These are phyloP conservation scores for Eleusine coracana DNA, from an alignment of 176 grass and related monocot species.

Conservation along the genomic window DNA sequence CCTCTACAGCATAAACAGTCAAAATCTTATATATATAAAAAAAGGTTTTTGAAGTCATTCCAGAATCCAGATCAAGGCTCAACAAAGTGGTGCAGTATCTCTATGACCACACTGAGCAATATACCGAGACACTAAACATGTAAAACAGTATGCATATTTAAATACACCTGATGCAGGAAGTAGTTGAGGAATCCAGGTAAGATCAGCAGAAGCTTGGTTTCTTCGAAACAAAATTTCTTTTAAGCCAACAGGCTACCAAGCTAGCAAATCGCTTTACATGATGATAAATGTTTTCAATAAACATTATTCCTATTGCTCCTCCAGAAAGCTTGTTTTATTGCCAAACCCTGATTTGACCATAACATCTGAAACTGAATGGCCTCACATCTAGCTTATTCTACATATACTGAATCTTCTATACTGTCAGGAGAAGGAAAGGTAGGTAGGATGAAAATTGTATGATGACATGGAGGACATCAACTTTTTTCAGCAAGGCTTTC, in stretches of 20 bases:
- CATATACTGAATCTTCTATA: constrained; percentile 38
- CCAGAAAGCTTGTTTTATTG: constrained; percentile 43
- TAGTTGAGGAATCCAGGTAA: neutral
- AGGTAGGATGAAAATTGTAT: constrained; percentile 8
- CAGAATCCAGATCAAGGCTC: neutral
- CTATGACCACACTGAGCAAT: neutral
- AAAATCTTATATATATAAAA: neutral
- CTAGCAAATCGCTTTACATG: constrained; percentile 35
- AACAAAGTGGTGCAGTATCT: neutral
- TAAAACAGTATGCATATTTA: too few species aligned
- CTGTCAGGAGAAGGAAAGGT: constrained; percentile 10
- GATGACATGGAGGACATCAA: constrained; percentile 41
- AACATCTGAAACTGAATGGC: constrained; percentile 40
- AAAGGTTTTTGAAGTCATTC: neutral
- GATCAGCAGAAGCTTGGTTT: neutral
- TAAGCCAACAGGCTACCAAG: constrained; percentile 26
- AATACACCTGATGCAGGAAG: too few species aligned
- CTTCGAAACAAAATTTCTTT: constrained; percentile 35
- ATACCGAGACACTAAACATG: neutral
- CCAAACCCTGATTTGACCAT: constrained; percentile 9
- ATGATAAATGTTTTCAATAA: neutral
- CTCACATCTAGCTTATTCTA: constrained; percentile 51
- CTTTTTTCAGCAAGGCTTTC: constrained; percentile 62
- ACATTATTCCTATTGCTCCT: constrained; percentile 34
- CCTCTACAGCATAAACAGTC: too few species aligned